Base-by-base conservation (phyloP, 1,139 yeast genomes). In the Tardiomyces blankii region DNA sequence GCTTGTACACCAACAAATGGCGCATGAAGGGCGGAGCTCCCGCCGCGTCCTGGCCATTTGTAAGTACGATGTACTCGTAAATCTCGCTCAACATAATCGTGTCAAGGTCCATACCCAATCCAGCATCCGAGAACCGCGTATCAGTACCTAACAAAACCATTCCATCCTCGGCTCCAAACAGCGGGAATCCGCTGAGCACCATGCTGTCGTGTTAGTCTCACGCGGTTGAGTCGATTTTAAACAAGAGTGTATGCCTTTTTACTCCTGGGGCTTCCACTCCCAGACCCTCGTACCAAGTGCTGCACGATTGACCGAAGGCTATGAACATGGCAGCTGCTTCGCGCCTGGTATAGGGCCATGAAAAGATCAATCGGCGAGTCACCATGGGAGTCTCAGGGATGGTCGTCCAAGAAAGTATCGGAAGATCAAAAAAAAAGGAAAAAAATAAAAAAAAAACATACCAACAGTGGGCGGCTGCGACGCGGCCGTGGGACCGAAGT, bases 81-180 rank as follows among this genome's bases (percentile, higher is more conserved):
- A 86, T 67, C 61, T 89, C 95, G 18, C 82, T 74, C 56, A 82
- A 73, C 43, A 80, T 59, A 40, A 75, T 61, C 2, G 72, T 58
- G 40, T 71, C 75, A 40, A 69, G 51, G 43, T 69, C 68, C 14
- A 67, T 58, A 35, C 63, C 59, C 45, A 52, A 28, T 3, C 59
- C 57, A 43, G 56, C 48, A 47, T 39, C 40, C 27, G 27, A 44
- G 49, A 45, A 41, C 42, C 44, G 41, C 4, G 43, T 43, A 44
- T 56, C 58, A 12, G 54, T 52, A 14, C 67, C 67, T 38, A 64
- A 46, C 23, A 63, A 46, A 11, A 55, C 49, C 27, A 62, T 50
- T 9, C 56, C 55, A 39, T 55, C 59, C 6, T 56, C 52, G 3
- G 54, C 50, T 7, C 63, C 61, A 42, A 62, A 61, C 9, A 51